These are phyloP conservation scores for Solanum chmielewskii DNA, from an alignment of 257 asterid genomes.

Conservation along the genomic window DNA sequence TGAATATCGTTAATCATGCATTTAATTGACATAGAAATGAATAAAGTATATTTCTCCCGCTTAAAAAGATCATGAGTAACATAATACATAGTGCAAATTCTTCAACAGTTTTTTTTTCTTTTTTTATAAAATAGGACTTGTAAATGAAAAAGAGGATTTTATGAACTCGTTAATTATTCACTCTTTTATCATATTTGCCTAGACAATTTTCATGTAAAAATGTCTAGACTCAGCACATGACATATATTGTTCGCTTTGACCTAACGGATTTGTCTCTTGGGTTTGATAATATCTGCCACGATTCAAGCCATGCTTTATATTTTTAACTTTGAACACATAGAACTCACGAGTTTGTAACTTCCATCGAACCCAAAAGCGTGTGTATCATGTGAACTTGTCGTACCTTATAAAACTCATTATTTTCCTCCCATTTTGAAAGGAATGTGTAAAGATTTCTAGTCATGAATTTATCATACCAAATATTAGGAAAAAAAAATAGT, in stretches of 20 bases:
- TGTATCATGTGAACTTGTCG: neutral
- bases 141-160: too few species aligned
- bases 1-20: too few species aligned
- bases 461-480: neutral
- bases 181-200: neutral
- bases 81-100: neutral
- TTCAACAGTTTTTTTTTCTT: too few species aligned
- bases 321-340: neutral
- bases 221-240: neutral
- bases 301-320: neutral
- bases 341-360: neutral
- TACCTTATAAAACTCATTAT: neutral
- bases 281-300: fast-evolving
- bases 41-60: neutral
- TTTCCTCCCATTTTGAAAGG: neutral
- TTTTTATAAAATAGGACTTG: neutral
- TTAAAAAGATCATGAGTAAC: neutral
- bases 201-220: neutral
- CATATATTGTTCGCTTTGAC: neutral
- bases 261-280: neutral
- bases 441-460: too few species aligned
- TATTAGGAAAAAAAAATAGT: too few species aligned
- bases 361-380: too few species aligned
- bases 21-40: too few species aligned
- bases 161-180: too few species aligned